phyloP scores from a whole-genome alignment of 116 monocot genomes.

The Trichopus zeylanicus region DNA sequence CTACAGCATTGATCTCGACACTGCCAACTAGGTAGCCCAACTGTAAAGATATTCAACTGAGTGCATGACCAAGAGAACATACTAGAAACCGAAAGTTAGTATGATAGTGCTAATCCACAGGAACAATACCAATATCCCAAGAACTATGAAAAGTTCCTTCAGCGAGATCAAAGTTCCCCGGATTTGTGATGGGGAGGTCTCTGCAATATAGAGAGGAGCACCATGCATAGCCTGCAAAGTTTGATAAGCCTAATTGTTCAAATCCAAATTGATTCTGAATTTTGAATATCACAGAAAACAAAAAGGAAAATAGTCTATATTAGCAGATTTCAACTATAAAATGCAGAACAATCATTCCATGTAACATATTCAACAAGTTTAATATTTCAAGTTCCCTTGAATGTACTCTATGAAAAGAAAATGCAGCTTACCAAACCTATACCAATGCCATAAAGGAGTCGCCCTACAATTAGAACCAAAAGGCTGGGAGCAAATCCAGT shows the following conservation, averaged over 20 bases:
- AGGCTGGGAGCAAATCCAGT: conserved; percentile 76
- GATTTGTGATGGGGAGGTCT: conserved; percentile 86
- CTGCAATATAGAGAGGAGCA: conserved; percentile 94
- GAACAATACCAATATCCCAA: conserved; percentile 79
- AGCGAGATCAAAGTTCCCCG: conserved; percentile 95
- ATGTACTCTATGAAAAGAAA: too few species aligned
- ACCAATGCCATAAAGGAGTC: conserved; percentile 76
- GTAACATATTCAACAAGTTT: too few species aligned
- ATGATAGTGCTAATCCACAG: not conserved
- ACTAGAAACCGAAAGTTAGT: not conserved
- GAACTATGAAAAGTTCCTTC: conserved; percentile 93
- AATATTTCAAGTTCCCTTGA: too few species aligned
- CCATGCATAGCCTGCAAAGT: conserved; percentile 88
- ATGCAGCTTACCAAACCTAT: conserved; percentile 81
- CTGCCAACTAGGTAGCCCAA: conserved; percentile 87
- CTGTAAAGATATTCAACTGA: conserved; percentile 27
- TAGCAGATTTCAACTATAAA: too few species aligned
- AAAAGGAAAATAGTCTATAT: too few species aligned
- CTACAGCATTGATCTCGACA: conserved; percentile 69
- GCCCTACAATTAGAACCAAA: conserved; percentile 67
- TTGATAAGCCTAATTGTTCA: not conserved
- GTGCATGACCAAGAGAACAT: conserved; percentile 1
- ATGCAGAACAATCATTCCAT: too few species aligned
- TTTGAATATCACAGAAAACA: too few species aligned
- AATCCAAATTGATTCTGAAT: too few species aligned